phyloP scores from a whole-genome alignment of 2,329 filamentous ascomycete genomes.

The Thermoascus crustaceus region DNA sequence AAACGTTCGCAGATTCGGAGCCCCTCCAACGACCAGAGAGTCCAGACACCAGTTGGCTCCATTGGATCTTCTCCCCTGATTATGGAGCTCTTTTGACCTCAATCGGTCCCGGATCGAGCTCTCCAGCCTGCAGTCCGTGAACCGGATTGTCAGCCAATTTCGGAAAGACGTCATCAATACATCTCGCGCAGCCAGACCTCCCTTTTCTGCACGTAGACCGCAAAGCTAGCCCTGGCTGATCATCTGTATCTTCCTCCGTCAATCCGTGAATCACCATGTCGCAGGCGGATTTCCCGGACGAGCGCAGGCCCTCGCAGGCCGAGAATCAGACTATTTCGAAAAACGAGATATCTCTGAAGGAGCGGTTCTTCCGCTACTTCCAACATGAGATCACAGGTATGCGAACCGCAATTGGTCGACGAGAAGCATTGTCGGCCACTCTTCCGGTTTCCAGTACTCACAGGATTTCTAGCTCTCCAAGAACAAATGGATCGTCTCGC shows the following conservation, averaged over 20 bases:
- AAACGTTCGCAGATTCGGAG: not conserved
- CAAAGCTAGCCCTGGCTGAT: no score
- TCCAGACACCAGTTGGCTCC: not conserved
- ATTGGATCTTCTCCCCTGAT: not conserved
- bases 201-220: not conserved
- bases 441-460: conserved; percentile 3
- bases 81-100: not conserved
- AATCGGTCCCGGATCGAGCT: not conserved
- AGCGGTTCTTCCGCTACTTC: conserved; percentile 79
- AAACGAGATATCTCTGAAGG: conserved; percentile 48
- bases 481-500: conserved; percentile 64
- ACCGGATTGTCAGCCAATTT: conserved; percentile 1
- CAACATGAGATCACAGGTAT: conserved; percentile 64
- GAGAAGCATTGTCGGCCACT: not conserved
- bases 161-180: conserved; percentile 11
- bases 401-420: conserved; percentile 12
- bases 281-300: conserved; percentile 18
- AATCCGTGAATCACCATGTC: conserved; percentile 19
- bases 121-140: not conserved
- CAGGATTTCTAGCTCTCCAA: conserved; percentile 54
- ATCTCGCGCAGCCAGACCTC: not conserved
- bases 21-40: not conserved
- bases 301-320: conserved; percentile 23
- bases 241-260: not conserved
- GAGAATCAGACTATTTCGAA: conserved; percentile 27